Base-by-base conservation (phyloP, 768 basidiomycete species). In the Xerocomellus dryophilus region DNA sequence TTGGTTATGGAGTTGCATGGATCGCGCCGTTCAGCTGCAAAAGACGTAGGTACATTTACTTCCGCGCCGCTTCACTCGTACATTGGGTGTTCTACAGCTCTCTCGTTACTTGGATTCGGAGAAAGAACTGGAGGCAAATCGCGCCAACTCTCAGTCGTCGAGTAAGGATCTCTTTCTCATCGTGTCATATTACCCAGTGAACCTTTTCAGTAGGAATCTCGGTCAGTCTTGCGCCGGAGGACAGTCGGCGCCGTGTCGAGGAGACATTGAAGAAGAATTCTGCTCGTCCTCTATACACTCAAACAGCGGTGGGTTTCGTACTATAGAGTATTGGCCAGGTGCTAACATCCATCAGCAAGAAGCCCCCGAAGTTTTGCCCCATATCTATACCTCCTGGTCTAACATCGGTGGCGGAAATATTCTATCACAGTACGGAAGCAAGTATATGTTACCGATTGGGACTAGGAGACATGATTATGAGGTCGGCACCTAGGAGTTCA, bases 361-460 rank as follows among this genome's bases (percentile, higher is more conserved):
- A 41, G 74, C 74, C 4, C 75, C 81, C 3, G 86, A 90, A 66
- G 66, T 81, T 35, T 79, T 91, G 17, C 97, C 97, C 0, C 86
- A 98, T 74, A 88, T 99, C 11, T 99, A 96, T 67, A 85, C 88
- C 9, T 83, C 93, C 5, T 75, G 80, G 21, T 72, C 76, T 4
- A 72, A 80, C 42, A 66, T 69, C 5, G 79, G 85, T 58, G 83
- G 88, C 2, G 85, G 81, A 61, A 73, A 85, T 10, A 36, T 65
- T 43, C 68, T 93, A 12, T 89, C 90, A 2, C 78, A 85, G 60
- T 73, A 82, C 52, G 93, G 94, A 10, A 85, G 78, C 50, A 87
- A 85, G 62, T 90, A 92, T 64, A 76, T 85, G 65, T 71, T 98
- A 45, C 97, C 97, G 1, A 56, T 90, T 1, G 97, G 93, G 2